A percentile compares a stretch with the other conserved stretches of the same genome.
phyloP scores from a whole-genome alignment of 495 filamentous ascomycete species.

The Xylaria grammica region DNA sequence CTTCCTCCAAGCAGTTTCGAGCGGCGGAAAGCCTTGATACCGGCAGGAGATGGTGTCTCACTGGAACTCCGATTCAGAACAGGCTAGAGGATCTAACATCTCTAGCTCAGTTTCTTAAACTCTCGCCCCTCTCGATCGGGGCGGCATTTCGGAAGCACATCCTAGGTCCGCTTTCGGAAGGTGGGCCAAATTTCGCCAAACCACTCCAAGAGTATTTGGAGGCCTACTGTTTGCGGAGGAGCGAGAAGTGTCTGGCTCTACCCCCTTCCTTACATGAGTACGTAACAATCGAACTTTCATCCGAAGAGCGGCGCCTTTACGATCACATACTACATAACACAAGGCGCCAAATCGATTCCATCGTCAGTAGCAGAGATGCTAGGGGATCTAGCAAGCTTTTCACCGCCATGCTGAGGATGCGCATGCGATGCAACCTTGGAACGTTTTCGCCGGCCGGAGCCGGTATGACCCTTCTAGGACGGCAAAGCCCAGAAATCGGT shows the following conservation, averaged over 20 bases:
- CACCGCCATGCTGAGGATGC: conserved; percentile 46
- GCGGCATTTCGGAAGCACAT: conserved; percentile 7
- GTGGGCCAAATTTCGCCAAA: background rate
- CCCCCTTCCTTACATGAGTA: background rate
- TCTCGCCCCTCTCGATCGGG: conserved; percentile 54
- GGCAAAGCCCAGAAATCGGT: background rate
- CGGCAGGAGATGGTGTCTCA: conserved; percentile 79
- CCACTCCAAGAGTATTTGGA: background rate
- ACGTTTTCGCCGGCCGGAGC: conserved; percentile 37
- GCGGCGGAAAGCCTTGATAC: conserved; percentile 67
- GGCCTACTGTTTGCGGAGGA: conserved; percentile 6
- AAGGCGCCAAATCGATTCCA: background rate
- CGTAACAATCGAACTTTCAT: background rate
- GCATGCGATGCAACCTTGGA: conserved; percentile 56
- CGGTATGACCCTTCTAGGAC: background rate
- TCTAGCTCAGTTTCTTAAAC: conserved; percentile 72
- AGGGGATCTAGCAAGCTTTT: conserved; percentile 34
- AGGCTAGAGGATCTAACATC: conserved; percentile 78
- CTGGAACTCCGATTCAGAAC: conserved; percentile 78
- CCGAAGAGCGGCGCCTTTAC: background rate
- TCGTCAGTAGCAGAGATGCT: conserved; percentile 3
- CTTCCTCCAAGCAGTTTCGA: conserved; percentile 67
- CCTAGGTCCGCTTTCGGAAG: background rate
- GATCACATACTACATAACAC: background rate
- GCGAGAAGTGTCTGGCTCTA: background rate